Percentiles rank a stretch among this genome's conserved stretches.
phyloP scores from a whole-genome alignment of 768 basidiomycete species.

The Boletus tylopilopsis region DNA sequence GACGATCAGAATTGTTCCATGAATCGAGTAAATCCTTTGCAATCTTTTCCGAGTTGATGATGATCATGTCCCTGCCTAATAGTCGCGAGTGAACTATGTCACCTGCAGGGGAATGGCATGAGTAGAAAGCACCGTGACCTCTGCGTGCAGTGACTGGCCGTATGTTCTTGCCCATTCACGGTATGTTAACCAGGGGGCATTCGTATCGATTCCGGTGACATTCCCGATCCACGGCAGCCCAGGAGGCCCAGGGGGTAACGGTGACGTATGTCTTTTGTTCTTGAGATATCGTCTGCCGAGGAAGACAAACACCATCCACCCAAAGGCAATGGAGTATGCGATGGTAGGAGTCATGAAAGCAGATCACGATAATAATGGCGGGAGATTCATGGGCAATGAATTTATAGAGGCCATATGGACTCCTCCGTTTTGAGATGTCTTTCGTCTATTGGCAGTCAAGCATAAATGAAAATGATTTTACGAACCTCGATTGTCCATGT shows the following conservation, averaged over 20 bases:
- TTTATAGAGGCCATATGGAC: neutral
- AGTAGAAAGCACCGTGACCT: conserved; percentile 23
- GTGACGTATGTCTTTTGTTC: conserved; percentile 24
- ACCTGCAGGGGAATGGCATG: conserved; percentile 32
- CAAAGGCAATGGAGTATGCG: neutral
- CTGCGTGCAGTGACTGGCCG: conserved; percentile 12
- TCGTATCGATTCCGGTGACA: neutral
- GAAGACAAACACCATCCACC: neutral
- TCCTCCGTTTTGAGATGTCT: neutral
- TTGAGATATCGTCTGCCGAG: neutral
- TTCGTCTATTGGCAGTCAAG: neutral
- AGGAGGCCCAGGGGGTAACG: neutral
- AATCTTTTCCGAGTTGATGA: conserved; percentile 26
- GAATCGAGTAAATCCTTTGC: conserved; percentile 31
- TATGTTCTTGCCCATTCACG: conserved; percentile 34
- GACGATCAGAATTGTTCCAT: conserved; percentile 47
- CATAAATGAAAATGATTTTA: neutral
- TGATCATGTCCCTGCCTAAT: conserved; percentile 41
- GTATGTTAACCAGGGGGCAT: conserved; percentile 19
- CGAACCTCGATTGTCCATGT: neutral
- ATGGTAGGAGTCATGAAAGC: neutral
- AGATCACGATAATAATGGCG: neutral
- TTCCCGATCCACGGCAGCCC: conserved; percentile 3
- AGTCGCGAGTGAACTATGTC: conserved; percentile 26
- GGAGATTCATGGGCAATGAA: neutral